Percentiles rank a stretch among this genome's conserved stretches.
Evolutionary conservation across 2,329 filamentous ascomycete species (phyloP).

Genomic region (Phoma sp.): DNA sequence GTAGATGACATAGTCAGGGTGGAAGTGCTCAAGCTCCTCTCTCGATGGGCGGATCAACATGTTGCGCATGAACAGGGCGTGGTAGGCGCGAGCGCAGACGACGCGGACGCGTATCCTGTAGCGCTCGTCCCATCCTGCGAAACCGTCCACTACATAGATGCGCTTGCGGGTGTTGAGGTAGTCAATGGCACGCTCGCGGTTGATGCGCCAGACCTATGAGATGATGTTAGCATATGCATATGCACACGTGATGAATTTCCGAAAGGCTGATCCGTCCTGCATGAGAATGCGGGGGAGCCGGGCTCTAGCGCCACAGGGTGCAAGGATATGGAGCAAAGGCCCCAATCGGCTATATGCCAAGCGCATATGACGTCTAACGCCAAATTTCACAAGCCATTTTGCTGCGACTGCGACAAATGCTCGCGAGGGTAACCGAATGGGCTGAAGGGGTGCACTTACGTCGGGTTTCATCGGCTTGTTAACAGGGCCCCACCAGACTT

Average conservation of each 20-base stretch:
- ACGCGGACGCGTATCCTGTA: slow-evolving; percentile 98
- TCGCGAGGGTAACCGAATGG: slow-evolving; percentile 22
- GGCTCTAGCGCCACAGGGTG: slow-evolving; percentile 36
- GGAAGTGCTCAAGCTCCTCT: slow-evolving; percentile 95
- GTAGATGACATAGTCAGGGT: slow-evolving; percentile 99
- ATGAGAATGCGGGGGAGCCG: slow-evolving; percentile 46
- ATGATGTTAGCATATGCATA: slow-evolving; percentile 34
- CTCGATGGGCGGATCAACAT: slow-evolving; percentile 96
- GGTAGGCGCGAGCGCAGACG: slow-evolving; percentile 98
- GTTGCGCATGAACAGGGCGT: slow-evolving; percentile 99
- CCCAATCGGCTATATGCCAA: slow-evolving; percentile 42
- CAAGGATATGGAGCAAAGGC: slow-evolving; percentile 32
- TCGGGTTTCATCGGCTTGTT: slow-evolving; percentile 99
- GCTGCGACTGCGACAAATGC: slow-evolving; percentile 16
- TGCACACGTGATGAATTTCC: slow-evolving; percentile 27
- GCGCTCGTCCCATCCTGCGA: slow-evolving; percentile 97
- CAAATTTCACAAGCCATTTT: slow-evolving; percentile 36
- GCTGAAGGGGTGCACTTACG: slow-evolving; percentile 65
- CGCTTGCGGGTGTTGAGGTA: slow-evolving; percentile 99
- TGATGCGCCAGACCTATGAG: slow-evolving; percentile 95
- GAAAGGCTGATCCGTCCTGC: slow-evolving; percentile 24
- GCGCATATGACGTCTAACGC: slow-evolving; percentile 45
- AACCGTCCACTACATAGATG: slow-evolving; percentile 98
- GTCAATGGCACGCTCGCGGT: slow-evolving; percentile 97
- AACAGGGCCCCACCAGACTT: slow-evolving; percentile 99